Percentiles rank a stretch among this genome's conserved stretches.
Evolutionary conservation across 768 basidiomycete species (phyloP).

Genomic region (Leccinum pellstonianum): DNA sequence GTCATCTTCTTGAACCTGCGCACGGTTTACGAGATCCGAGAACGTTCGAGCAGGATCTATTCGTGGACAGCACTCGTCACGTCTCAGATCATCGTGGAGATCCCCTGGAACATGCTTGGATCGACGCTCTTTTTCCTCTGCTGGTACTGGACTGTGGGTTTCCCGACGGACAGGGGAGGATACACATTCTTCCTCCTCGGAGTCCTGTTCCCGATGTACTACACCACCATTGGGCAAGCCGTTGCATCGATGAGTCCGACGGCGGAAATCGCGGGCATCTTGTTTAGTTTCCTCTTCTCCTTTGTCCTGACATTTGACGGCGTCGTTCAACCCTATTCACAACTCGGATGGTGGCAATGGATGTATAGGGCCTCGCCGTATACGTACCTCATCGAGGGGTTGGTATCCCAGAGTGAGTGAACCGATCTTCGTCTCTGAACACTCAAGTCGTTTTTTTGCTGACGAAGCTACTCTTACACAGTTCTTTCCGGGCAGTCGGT

Average conservation of each 20-base stretch:
- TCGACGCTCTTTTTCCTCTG: constrained; percentile 59
- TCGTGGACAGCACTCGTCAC: constrained; percentile 60
- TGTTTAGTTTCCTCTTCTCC: constrained; percentile 59
- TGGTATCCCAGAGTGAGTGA: constrained; percentile 45
- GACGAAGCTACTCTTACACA: neutral
- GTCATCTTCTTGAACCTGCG: constrained; percentile 58
- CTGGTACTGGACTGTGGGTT: constrained; percentile 74
- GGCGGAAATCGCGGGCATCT: constrained; percentile 55
- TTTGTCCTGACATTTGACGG: constrained; percentile 70
- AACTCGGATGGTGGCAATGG: constrained; percentile 71
- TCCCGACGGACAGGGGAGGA: constrained; percentile 51
- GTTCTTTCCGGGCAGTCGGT: constrained; percentile 51
- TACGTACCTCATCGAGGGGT: constrained; percentile 54
- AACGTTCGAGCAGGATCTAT: constrained; percentile 64
- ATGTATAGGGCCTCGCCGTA: constrained; percentile 60
- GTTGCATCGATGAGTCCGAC: constrained; percentile 61
- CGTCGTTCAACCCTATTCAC: constrained; percentile 61
- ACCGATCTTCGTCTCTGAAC: neutral
- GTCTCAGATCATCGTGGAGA: constrained; percentile 52
- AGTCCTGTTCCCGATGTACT: constrained; percentile 58
- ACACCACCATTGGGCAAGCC: constrained; percentile 59
- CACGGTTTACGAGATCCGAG: constrained; percentile 63
- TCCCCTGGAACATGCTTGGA: constrained; percentile 62
- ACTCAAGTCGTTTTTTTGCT: neutral
- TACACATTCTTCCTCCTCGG: constrained; percentile 57